phyloP scores from a whole-genome alignment of 2,329 filamentous ascomycete genomes.

The Fusarium multiceps region DNA sequence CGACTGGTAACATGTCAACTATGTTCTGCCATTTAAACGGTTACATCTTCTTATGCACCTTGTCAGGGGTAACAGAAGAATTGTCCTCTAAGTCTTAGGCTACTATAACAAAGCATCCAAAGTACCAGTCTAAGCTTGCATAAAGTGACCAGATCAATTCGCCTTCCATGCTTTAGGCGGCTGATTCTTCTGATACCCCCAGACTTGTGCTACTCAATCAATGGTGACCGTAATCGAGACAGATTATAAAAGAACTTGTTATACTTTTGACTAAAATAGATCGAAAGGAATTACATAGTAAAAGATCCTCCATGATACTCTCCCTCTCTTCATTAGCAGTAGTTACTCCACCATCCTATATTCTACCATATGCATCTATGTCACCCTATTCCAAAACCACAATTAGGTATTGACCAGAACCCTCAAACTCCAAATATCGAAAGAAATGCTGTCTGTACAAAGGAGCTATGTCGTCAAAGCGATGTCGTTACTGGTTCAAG shows the following conservation, averaged over 20 bases:
- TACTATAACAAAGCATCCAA: too few relatives aligned
- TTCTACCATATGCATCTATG: conserved; percentile 18
- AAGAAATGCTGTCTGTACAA: conserved; percentile 31
- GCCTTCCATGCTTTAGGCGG: fast-evolving
- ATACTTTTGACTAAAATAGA: conserved; percentile 28
- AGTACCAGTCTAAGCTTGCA: not conserved
- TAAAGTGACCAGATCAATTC: not conserved
- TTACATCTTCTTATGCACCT: not conserved
- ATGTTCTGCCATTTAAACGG: not conserved
- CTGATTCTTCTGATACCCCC: not conserved
- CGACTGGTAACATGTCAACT: not conserved
- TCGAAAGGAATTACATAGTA: conserved; percentile 29
- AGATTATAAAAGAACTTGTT: not conserved
- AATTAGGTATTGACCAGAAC: conserved; percentile 36
- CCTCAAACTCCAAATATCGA: conserved; percentile 28
- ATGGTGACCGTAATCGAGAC: not conserved
- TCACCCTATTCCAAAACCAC: not conserved
- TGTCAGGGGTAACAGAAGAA: not conserved
- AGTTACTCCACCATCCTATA: conserved; percentile 4
- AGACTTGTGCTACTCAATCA: not conserved
- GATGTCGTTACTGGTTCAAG: conserved; percentile 5
- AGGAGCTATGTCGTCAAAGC: conserved; percentile 19
- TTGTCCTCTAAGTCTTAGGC: too few relatives aligned
- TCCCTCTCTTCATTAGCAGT: not conserved
- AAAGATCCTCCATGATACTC: conserved; percentile 7